Percentiles rank a stretch among this genome's conserved stretches.
Evolutionary conservation across 805 yeast genomes (phyloP).

Genomic region (Candida orba): DNA sequence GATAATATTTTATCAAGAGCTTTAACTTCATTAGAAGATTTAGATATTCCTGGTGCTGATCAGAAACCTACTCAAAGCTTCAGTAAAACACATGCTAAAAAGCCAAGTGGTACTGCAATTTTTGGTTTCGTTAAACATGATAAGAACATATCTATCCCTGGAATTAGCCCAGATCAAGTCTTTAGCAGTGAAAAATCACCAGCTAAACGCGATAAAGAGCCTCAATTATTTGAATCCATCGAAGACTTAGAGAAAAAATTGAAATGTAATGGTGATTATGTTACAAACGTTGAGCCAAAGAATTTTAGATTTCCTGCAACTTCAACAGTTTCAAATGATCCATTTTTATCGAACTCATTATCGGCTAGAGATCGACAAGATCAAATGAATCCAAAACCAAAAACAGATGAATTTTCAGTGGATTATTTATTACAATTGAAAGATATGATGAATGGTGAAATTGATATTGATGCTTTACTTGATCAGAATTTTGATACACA

Average conservation of each 20-base stretch:
- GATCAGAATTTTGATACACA: background rate
- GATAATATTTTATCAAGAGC: constrained; percentile 53
- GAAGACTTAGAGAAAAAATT: constrained; percentile 11
- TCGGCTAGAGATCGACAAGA: background rate
- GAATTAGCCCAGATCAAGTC: constrained; percentile 26
- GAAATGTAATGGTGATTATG: constrained; percentile 26
- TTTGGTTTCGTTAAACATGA: constrained; percentile 66
- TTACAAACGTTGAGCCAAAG: constrained; percentile 39
- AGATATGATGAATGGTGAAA: constrained; percentile 16
- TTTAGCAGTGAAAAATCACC: constrained; percentile 1
- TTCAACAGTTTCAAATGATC: constrained; percentile 13
- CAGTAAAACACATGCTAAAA: constrained; percentile 41
- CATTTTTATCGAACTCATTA: constrained; percentile 6
- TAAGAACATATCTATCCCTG: constrained; percentile 55
- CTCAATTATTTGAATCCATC: constrained; percentile 14
- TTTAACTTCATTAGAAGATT: constrained; percentile 47
- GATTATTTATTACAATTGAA: constrained; percentile 22
- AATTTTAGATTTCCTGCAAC: constrained; percentile 48
- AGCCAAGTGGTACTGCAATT: constrained; percentile 72
- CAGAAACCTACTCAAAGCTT: background rate
- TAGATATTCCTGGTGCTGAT: constrained; percentile 47
- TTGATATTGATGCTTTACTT: constrained; percentile 17
- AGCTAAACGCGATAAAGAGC: constrained; percentile 5
- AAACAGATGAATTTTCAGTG: constrained; percentile 22
- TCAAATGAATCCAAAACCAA: background rate